Conservation (phyloP, 176 grass and related monocot species). For the Stipa capillata region DNA sequence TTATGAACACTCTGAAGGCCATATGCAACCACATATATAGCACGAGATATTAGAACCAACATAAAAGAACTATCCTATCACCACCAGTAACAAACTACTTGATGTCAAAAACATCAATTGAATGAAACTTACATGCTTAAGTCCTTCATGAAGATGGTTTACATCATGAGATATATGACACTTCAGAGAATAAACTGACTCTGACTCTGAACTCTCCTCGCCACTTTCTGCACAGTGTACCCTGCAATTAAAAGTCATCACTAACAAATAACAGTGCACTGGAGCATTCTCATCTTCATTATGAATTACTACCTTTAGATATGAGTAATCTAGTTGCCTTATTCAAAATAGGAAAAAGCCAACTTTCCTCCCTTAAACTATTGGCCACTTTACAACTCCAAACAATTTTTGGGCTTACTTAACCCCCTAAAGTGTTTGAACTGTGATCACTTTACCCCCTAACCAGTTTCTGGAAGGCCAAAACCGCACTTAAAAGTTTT, state of each 20-base stretch:
- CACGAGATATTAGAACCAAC: not conserved
- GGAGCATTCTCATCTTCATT: not conserved
- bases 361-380: too few relatives aligned
- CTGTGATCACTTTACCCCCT: too few relatives aligned
- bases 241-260: conserved; percentile 33
- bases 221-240: conserved; percentile 80
- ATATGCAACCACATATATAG: conserved; percentile 3
- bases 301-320: not conserved
- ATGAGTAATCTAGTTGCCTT: not conserved
- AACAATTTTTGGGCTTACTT: too few relatives aligned
- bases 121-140: conserved; percentile 55
- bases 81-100: not conserved
- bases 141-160: conserved; percentile 84
- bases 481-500: too few relatives aligned
- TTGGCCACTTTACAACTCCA: too few relatives aligned
- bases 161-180: conserved; percentile 87
- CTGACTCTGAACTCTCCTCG: conserved; percentile 58
- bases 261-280: not conserved
- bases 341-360: too few relatives aligned
- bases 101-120: not conserved
- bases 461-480: too few relatives aligned
- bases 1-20: not conserved
- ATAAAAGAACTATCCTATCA: not conserved
- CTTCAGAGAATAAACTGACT: conserved; percentile 73
- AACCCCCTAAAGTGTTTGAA: too few relatives aligned